These are phyloP conservation scores for Lactuca sativa DNA, from an alignment of 129 eudicot genomes.

Conservation along the genomic window DNA sequence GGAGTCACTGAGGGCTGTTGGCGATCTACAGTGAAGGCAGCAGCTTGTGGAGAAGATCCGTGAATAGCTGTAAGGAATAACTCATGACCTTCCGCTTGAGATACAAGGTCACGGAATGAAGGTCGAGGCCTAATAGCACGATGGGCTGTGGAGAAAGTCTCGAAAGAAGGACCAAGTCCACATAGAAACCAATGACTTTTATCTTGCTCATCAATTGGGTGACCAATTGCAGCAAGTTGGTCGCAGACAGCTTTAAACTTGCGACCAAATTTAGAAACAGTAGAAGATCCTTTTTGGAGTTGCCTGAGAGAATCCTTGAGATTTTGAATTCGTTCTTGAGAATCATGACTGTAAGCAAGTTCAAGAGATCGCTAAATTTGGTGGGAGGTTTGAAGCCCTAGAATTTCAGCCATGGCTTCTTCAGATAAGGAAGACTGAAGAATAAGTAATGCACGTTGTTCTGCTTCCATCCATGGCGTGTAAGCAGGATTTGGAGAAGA, in stretches of 20 bases:
- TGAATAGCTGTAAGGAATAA: not conserved
- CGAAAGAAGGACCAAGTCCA: not conserved
- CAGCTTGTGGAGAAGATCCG: not conserved
- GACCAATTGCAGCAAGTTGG: constrained; percentile 3
- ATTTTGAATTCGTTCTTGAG: too few relatives aligned
- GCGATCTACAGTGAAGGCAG: not conserved
- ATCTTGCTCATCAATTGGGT: not conserved
- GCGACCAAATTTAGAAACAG: not conserved
- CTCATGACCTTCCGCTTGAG: not conserved
- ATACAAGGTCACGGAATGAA: not conserved
- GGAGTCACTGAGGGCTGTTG: too few relatives aligned
- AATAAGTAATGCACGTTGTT: too few relatives aligned
- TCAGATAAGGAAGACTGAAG: too few relatives aligned
- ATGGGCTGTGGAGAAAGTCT: not conserved
- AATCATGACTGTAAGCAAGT: too few relatives aligned
- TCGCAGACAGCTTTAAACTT: not conserved
- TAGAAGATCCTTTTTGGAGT: not conserved
- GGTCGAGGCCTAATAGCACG: not conserved
- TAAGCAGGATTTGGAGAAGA: too few relatives aligned
- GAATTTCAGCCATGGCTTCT: too few relatives aligned
- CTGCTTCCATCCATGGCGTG: too few relatives aligned
- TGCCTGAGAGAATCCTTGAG: too few relatives aligned
- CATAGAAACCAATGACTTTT: not conserved
- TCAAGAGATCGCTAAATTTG: too few relatives aligned
- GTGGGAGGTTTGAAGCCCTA: too few relatives aligned